Conservation (phyloP, 2,329 filamentous ascomycete genomes). For the Rutstroemia sp. region DNA sequence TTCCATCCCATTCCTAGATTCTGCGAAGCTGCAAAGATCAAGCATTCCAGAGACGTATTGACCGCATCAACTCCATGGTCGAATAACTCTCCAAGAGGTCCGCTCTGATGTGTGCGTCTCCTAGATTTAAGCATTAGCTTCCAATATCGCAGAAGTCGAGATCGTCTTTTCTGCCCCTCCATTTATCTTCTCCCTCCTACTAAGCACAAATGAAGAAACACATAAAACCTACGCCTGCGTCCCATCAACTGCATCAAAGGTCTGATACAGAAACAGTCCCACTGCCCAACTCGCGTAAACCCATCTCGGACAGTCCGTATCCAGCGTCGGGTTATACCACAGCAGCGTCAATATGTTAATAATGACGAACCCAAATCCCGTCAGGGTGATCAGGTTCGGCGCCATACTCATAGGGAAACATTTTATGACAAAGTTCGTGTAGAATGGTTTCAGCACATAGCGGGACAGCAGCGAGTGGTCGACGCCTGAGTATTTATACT, state of each 20-base stretch:
- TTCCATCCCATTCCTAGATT: slow-evolving; percentile 91
- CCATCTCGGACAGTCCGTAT: slow-evolving; percentile 90
- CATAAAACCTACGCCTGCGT: slow-evolving; percentile 67
- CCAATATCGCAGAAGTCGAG: not conserved
- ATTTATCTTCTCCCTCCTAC: not conserved
- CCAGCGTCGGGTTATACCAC: slow-evolving; percentile 92
- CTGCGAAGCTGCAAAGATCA: slow-evolving; percentile 86
- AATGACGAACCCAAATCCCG: slow-evolving; percentile 84
- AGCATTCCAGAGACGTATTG: slow-evolving; percentile 88
- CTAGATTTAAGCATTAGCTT: slow-evolving; percentile 34
- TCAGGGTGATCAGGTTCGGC: slow-evolving; percentile 78
- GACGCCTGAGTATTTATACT: slow-evolving; percentile 92
- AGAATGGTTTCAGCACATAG: slow-evolving; percentile 96
- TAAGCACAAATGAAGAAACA: not conserved
- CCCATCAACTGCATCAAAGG: slow-evolving; percentile 95
- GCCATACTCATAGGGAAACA: slow-evolving; percentile 96
- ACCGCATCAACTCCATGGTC: slow-evolving; percentile 96
- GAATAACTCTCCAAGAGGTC: slow-evolving; percentile 90
- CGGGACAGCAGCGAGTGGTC: slow-evolving; percentile 85
- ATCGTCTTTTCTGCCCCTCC: too few relatives aligned
- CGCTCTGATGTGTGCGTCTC: slow-evolving; percentile 83
- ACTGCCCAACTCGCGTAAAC: slow-evolving; percentile 89
- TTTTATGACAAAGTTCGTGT: slow-evolving; percentile 88
- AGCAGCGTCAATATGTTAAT: slow-evolving; percentile 84
- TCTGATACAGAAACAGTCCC: slow-evolving; percentile 93